These are phyloP conservation scores for Picochlorum costavermella DNA, from an alignment of 139 green algal genomes.

Conservation along the genomic window DNA sequence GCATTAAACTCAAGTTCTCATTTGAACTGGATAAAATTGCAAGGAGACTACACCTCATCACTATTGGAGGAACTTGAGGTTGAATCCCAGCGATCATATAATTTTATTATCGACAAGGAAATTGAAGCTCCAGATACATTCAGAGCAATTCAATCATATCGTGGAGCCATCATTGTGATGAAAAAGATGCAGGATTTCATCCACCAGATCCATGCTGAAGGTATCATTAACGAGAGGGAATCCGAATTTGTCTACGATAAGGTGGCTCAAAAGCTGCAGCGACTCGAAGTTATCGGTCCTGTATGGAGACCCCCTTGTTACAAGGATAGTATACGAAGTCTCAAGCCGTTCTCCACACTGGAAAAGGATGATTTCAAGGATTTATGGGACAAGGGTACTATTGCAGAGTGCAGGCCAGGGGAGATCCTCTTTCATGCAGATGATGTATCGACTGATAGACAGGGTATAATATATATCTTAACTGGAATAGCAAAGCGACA, in stretches of 20 bases:
- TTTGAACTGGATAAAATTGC: constrained; percentile 35
- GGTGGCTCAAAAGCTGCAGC: constrained; percentile 49
- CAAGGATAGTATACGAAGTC: constrained; percentile 40
- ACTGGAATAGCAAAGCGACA: constrained; percentile 18
- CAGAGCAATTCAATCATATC: constrained; percentile 77
- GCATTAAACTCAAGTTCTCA: constrained; percentile 51
- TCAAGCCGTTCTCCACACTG: constrained; percentile 48
- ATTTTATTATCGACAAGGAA: constrained; percentile 72
- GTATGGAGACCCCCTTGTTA: constrained; percentile 46
- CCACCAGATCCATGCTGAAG: constrained; percentile 47
- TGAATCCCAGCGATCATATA: constrained; percentile 19
- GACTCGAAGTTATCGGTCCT: constrained; percentile 53
- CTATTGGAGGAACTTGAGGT: constrained; percentile 25
- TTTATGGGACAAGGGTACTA: neutral
- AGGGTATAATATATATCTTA: constrained; percentile 22
- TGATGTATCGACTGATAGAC: constrained; percentile 2
- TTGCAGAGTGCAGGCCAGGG: constrained; percentile 13
- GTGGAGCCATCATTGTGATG: constrained; percentile 68
- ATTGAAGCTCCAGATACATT: constrained; percentile 78
- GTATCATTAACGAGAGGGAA: constrained; percentile 68
- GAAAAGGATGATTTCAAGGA: too few species aligned
- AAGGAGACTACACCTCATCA: constrained; percentile 10
- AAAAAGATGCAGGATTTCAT: constrained; percentile 66
- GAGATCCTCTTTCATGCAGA: constrained; percentile 7
- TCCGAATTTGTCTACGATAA: constrained; percentile 39